Conservation (phyloP, 1,284 basidiomycete species). For the Leucoagaricus sp. region DNA sequence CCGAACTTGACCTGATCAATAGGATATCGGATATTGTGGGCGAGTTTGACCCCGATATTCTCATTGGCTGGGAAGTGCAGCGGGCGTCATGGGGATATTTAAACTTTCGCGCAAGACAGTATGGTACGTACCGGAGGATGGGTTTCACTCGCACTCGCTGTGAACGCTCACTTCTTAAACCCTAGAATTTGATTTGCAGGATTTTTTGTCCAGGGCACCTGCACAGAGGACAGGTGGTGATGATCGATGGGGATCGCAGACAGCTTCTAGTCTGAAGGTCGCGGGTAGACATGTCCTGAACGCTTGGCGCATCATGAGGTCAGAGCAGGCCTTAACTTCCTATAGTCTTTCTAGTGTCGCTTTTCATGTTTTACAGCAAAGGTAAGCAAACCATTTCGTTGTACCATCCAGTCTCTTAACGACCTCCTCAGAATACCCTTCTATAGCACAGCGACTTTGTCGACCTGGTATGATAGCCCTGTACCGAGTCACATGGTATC, state of each 20-base stretch:
- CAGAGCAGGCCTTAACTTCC: conserved; percentile 77
- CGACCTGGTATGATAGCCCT: conserved; percentile 70
- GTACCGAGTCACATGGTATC: conserved; percentile 54
- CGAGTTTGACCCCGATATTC: conserved; percentile 87
- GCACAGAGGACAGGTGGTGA: conserved; percentile 37
- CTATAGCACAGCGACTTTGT: conserved; percentile 70
- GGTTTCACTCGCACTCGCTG: background rate
- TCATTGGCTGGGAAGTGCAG: conserved; percentile 94
- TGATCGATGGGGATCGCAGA: conserved; percentile 76
- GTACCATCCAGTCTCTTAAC: conserved; percentile 1
- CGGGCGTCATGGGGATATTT: conserved; percentile 91
- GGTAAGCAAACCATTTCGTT: conserved; percentile 46
- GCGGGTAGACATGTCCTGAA: conserved; percentile 91
- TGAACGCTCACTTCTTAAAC: background rate
- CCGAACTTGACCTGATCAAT: conserved; percentile 86
- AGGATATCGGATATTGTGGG: conserved; percentile 75
- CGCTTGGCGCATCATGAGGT: conserved; percentile 90
- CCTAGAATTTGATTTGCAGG: conserved; percentile 65
- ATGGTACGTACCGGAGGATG: conserved; percentile 45
- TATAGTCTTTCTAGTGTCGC: conserved; percentile 93
- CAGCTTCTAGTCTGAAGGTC: conserved; percentile 84
- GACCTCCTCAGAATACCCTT: conserved; percentile 64
- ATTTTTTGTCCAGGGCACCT: conserved; percentile 72
- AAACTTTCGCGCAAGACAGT: conserved; percentile 61
- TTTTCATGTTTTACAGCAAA: conserved; percentile 73